phyloP scores from a whole-genome alignment of 2,329 filamentous ascomycete genomes.

The Arachnopeziza araneosa region DNA sequence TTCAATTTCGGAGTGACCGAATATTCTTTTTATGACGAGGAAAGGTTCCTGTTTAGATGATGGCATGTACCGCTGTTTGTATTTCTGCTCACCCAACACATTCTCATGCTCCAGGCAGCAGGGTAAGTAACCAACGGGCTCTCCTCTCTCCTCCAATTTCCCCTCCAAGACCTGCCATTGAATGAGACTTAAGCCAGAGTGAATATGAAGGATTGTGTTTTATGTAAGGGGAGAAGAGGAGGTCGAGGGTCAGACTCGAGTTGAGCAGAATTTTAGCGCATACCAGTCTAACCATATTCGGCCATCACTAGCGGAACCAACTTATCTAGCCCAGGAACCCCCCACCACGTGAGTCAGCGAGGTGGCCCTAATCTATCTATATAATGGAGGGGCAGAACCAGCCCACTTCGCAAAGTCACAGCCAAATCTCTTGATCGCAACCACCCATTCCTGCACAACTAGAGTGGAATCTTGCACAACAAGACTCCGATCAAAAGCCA shows the following conservation, averaged over 20 bases:
- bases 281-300: not conserved
- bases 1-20: no score
- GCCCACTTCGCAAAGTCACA: not conserved
- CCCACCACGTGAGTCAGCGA: not conserved
- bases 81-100: constrained; percentile 31
- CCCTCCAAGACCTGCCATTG: constrained; percentile 59
- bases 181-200: constrained; percentile 46
- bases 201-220: constrained; percentile 56
- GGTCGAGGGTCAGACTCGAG: constrained; percentile 2
- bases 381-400: not conserved
- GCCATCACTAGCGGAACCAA: not conserved
- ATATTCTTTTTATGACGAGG: no score
- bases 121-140: constrained; percentile 51
- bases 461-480: constrained; percentile 4
- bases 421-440: no score
- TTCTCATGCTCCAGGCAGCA: constrained; percentile 41
- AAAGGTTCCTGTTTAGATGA: not conserved
- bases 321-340: not conserved
- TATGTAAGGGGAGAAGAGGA: constrained; percentile 35
- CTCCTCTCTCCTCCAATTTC: constrained; percentile 57
- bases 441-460: not conserved
- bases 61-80: constrained; percentile 24
- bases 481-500: not conserved
- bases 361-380: not conserved
- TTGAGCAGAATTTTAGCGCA: constrained; percentile 10